Base-by-base conservation (phyloP, 129 eudicot genomes). In the Flaveria bidentis region DNA sequence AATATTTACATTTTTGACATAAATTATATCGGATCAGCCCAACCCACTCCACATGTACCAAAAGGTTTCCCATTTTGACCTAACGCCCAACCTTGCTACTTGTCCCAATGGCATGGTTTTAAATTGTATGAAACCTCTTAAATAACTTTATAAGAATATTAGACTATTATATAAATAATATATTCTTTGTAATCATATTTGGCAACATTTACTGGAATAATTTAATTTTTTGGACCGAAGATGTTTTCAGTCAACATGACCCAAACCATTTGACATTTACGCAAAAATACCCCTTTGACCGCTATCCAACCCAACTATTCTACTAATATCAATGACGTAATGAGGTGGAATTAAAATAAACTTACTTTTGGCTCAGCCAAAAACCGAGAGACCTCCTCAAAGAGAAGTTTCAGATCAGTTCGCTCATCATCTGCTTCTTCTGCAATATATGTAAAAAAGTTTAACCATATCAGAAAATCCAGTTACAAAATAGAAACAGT, bases 381-480 rank as follows among this genome's bases (percentile, higher is more conserved):
- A 76, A 41, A 68, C 15, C 73, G 80, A 28, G 85, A 68, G 46
- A 90, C 76, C 26, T 83, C 77, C 8, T 88, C 85, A 84, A 88
- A 78, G 76, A 85, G 81, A 74, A 78, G 80, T 71, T 65, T 86
- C 49, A 91, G 77, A 67, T 86, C 93, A n/a, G 81, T 80, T 17
- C 88, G 57, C 70, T 36, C 93, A 79, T 76, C 80, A 12, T 75
- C 87, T n/a, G 77, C 84, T 55, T 81, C 83, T 72, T 86, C 97
- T 91, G 85, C 79, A 88, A 53, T 52, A 77, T 36, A 69, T 8
- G 62, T 58, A 15, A 9, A 47, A 44, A 36, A 2, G 10, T 45
- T 75, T 47, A 71, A 47, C 20, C n/a, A 23, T 26, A 26, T 60
- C 30, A 57, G 33, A 57, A 3, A 57, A 57, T 22, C 5, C 7